Evolutionary conservation across 257 asterid genomes (phyloP).

Genomic region (Rhazya stricta): DNA sequence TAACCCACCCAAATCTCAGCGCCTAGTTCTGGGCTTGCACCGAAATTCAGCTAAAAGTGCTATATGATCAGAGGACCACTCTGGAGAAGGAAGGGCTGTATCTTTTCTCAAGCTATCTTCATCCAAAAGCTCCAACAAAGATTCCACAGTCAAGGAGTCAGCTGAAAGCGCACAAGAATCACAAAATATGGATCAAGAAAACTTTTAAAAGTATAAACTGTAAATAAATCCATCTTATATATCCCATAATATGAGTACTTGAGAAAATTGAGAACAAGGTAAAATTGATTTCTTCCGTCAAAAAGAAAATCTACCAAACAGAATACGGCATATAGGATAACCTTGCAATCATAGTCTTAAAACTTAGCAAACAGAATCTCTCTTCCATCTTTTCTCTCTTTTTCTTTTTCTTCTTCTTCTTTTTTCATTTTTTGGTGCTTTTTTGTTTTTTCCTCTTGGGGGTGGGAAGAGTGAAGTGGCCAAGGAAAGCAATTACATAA

Average conservation of each 20-base stretch:
- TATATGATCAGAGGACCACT: conserved; percentile 98
- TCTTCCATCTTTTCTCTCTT: background rate
- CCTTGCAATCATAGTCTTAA: no score
- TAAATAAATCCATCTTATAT: background rate
- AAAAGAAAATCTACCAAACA: no score
- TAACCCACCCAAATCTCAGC: conserved; percentile 46
- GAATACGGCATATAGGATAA: no score
- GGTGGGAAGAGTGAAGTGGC: background rate
- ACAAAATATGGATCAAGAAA: background rate
- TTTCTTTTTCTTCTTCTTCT: no score
- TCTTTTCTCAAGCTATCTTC: conserved; percentile 92
- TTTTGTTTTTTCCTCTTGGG: no score
- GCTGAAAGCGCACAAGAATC: conserved; percentile 44
- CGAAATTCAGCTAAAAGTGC: conserved; percentile 94
- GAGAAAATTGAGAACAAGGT: background rate
- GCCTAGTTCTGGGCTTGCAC: conserved; percentile 73
- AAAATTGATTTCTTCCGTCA: no score
- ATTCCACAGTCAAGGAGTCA: conserved; percentile 80
- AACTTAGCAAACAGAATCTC: background rate
- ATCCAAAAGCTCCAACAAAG: conserved; percentile 90
- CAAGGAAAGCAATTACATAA: background rate
- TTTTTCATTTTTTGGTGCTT: no score
- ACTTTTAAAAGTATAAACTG: background rate
- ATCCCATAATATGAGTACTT: background rate
- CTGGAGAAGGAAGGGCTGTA: conserved; percentile 97